A percentile compares a stretch with the other conserved stretches of the same genome.
These are phyloP conservation scores for Marsdenia floribunda DNA, from an alignment of 257 asterid genomes.

Conservation along the genomic window DNA sequence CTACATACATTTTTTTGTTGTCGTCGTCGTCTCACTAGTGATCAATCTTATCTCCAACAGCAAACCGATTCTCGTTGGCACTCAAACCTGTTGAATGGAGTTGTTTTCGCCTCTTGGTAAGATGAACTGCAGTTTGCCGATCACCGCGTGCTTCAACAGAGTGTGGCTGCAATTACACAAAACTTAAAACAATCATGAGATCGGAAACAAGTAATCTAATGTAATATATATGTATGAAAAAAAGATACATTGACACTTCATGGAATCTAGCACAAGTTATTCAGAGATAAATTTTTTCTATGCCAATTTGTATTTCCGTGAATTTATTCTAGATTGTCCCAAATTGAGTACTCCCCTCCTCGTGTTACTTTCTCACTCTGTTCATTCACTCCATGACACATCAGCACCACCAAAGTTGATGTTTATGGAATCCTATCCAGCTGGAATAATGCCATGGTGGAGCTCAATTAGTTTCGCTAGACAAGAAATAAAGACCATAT, in stretches of 20 bases:
- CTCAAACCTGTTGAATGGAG: constrained; percentile 64
- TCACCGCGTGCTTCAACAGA: constrained; percentile 56
- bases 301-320: no score
- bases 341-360: neutral
- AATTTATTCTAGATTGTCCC: neutral
- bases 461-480: no score
- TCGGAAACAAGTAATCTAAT: neutral
- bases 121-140: constrained; percentile 52
- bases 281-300: neutral
- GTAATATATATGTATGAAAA: no score
- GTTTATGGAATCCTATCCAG: no score
- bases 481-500: no score
- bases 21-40: neutral
- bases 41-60: constrained; percentile 37
- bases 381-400: neutral
- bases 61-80: constrained; percentile 44
- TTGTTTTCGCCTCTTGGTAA: constrained; percentile 64
- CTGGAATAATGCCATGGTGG: no score
- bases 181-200: neutral
- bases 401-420: neutral
- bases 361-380: neutral
- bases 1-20: no score
- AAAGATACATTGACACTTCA: neutral
- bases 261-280: neutral
- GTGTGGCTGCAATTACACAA: constrained; percentile 51